These are phyloP conservation scores for Isochrysis galbana DNA, from an alignment of 78 protist genomes.

Conservation along the genomic window DNA sequence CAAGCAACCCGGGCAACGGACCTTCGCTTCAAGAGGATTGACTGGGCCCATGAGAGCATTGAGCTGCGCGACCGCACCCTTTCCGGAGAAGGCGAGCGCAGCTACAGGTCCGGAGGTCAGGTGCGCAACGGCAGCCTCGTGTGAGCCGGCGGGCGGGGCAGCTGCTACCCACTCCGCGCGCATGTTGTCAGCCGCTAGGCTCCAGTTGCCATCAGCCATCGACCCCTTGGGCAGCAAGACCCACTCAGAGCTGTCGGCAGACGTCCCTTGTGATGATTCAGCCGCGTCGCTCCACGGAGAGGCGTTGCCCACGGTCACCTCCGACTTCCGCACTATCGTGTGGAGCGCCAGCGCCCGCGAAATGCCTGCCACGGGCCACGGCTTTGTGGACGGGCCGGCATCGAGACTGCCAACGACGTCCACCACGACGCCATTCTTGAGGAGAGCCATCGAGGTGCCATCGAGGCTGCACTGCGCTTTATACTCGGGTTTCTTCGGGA, in stretches of 20 bases:
- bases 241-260: background rate
- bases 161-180: background rate
- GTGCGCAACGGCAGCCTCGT: background rate
- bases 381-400: background rate
- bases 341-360: background rate
- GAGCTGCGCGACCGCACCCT: constrained; percentile 13
- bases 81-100: background rate
- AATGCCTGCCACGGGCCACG: background rate
- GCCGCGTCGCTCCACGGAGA: background rate
- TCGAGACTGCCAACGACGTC: background rate
- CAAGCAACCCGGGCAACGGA: background rate
- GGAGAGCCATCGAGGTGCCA: background rate
- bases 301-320: background rate
- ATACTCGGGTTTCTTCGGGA: background rate
- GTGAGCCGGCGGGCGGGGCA: background rate
- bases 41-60: constrained; percentile 18
- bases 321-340: background rate
- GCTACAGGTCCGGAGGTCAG: background rate
- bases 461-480: background rate
- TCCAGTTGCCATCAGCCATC: background rate
- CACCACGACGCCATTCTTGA: background rate
- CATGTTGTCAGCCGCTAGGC: background rate
- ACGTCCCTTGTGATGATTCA: background rate
- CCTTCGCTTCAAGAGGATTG: background rate
- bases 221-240: background rate